phyloP scores from a whole-genome alignment of 352 stramenopile species.

The Phytophthora idaei region DNA sequence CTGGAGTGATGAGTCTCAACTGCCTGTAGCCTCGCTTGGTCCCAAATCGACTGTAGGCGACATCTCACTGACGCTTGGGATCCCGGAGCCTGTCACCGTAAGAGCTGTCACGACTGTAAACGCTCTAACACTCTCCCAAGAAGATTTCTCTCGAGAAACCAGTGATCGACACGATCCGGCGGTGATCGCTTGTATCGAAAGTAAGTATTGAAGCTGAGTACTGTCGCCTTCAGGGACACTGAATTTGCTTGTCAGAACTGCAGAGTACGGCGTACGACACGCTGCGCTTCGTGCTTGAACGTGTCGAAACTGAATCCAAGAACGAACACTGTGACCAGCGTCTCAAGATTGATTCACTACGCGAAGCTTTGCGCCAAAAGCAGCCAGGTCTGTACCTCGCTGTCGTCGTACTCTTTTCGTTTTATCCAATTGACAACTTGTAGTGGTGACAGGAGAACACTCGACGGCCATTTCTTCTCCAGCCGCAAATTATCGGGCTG shows the following conservation, averaged over 20 bases:
- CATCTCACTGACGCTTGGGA: slow-evolving; percentile 43
- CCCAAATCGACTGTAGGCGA: slow-evolving; percentile 44
- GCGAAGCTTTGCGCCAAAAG: slow-evolving; percentile 31
- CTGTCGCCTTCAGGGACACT: background rate
- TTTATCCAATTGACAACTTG: background rate
- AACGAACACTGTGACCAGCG: slow-evolving; percentile 49
- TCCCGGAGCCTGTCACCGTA: slow-evolving; percentile 44
- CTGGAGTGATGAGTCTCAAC: slow-evolving; percentile 26
- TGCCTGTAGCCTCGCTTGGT: slow-evolving; percentile 44
- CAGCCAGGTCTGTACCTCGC: slow-evolving; percentile 19
- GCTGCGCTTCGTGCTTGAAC: slow-evolving; percentile 53
- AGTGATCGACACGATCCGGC: slow-evolving; percentile 43
- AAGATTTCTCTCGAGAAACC: slow-evolving; percentile 49
- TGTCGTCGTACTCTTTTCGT: background rate
- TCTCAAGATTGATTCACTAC: slow-evolving; percentile 40
- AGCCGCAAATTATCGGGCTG: background rate
- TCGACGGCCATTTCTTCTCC: background rate
- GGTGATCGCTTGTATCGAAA: slow-evolving; percentile 28
- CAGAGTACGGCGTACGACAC: slow-evolving; percentile 59
- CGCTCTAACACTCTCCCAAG: slow-evolving; percentile 36
- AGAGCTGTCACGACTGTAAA: slow-evolving; percentile 43
- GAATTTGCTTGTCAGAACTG: slow-evolving; percentile 30
- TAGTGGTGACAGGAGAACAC: slow-evolving; percentile 8
- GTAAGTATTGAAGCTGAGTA: slow-evolving; percentile 17
- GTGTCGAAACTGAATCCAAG: slow-evolving; percentile 52